Conservation (phyloP, 2,329 filamentous ascomycete genomes). For the Diaporthe helianthi region DNA sequence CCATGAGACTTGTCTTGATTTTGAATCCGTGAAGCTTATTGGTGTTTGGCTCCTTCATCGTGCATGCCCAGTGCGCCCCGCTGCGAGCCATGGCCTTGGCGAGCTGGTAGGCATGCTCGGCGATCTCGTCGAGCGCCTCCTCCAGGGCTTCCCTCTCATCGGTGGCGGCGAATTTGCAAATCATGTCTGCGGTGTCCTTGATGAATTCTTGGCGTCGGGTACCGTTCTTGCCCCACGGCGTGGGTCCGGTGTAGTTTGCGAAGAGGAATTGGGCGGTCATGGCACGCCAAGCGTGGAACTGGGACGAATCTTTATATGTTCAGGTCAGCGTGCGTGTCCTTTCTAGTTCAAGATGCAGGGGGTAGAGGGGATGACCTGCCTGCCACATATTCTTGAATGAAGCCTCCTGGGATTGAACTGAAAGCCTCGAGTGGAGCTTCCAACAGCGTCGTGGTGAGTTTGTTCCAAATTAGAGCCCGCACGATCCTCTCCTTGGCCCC, state of each 20-base stretch:
- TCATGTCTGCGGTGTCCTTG: background rate
- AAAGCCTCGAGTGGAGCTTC: background rate
- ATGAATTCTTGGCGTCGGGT: background rate
- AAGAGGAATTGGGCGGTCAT: background rate
- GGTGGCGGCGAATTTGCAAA: background rate
- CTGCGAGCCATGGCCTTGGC: background rate
- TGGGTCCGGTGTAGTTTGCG: no score
- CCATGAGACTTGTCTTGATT: background rate
- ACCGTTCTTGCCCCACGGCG: background rate
- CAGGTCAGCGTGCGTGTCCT: no score
- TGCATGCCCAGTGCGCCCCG: background rate
- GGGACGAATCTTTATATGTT: background rate
- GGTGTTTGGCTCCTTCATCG: background rate
- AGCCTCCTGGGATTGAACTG: accelerated
- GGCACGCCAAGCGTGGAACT: background rate
- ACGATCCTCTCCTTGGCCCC: background rate
- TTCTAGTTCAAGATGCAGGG: background rate
- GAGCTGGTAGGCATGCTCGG: background rate
- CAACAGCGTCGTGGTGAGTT: background rate
- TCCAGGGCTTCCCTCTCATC: accelerated
- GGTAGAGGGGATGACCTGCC: background rate
- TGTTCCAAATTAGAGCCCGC: background rate
- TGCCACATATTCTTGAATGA: accelerated
- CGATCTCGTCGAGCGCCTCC: background rate
- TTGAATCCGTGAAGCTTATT: background rate